Evolutionary conservation across 75 land plant species (phyloP), one percentile per base, ranked within the genome.

Genomic region (Ceratopteris richardii): DNA sequence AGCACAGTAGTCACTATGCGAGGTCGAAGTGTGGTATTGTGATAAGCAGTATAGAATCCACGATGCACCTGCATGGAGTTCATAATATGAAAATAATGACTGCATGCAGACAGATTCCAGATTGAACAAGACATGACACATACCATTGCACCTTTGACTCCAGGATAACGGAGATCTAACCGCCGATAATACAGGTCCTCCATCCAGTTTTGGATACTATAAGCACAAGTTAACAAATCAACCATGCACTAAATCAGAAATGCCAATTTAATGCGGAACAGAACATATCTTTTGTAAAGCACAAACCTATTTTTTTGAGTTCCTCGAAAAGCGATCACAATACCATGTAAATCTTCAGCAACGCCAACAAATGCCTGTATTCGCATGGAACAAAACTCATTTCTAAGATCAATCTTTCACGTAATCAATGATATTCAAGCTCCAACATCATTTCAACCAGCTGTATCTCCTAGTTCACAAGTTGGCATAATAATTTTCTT

Each of bases 31-130:
- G 85, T 82, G 29, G 98, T 89, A 56, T 93, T 89, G 66, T 93
- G 86, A 65, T 93, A 93, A 33, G 98, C 90, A 52, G 62, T 63
- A 62, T 89, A 93, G 71, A 93, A 93, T 54, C 98, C 98, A 58
- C 72, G 77, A 58, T 93, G 98, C 43, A 91, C 97, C 97, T 91
- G 74, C 66, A 68, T 60, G 3, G 9, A 4, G 3, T 33, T 33
- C 37, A 3, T 4, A 3, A 4, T 33, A 33, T 33, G 9, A 33
- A 4, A 33, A 33, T 3, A 33, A 9, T 9, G 7, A 33, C 37
- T 33, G 7, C 7, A 33, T 4, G 9, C 7, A 33, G 7, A 33
- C 3, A 33, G 37, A 4, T 33, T 33, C 9, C 3, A 9, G 9
- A 3, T 4, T 9, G 9, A 33, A 33, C 9, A 9, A 33, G 37